Percentiles rank a stretch among this genome's conserved stretches.
These are phyloP conservation scores for Salvia hispanica DNA, from an alignment of 257 asterid genomes.

Conservation along the genomic window DNA sequence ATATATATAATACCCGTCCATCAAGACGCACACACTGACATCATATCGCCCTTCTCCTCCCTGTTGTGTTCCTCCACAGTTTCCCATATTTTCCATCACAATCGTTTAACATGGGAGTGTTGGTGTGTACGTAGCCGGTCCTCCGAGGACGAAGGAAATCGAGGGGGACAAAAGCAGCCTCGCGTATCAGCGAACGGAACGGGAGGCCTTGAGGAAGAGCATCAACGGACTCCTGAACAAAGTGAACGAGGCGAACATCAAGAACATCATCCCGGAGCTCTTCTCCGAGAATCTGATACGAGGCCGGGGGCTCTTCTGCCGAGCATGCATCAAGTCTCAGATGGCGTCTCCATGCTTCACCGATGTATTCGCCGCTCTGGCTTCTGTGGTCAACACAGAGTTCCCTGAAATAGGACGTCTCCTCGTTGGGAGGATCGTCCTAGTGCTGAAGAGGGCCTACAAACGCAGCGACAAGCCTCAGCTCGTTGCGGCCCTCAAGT, in stretches of 20 bases:
- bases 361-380: conserved; percentile 85
- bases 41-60: too few relatives aligned
- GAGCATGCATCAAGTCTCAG: conserved; percentile 95
- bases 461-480: conserved; percentile 90
- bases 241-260: conserved; percentile 74
- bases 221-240: conserved; percentile 90
- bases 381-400: conserved; percentile 86
- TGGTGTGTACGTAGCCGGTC: conserved; percentile 64
- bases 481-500: conserved; percentile 84
- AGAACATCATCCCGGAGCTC: conserved; percentile 84
- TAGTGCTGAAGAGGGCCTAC: conserved; percentile 73
- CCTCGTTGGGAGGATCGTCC: conserved; percentile 65
- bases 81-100: too few relatives aligned
- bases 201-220: conserved; percentile 96
- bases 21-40: too few relatives aligned
- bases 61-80: too few relatives aligned
- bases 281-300: conserved; percentile 87
- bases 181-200: conserved; percentile 85
- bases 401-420: conserved; percentile 92
- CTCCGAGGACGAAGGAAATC: conserved; percentile 85
- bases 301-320: conserved; percentile 86
- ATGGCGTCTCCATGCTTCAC: conserved; percentile 96
- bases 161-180: conserved; percentile 67
- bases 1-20: too few relatives aligned
- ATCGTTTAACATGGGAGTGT: too few relatives aligned